A percentile compares a stretch with the other conserved stretches of the same genome.
Evolutionary conservation across 2,329 filamentous ascomycete species (phyloP).

Genomic region (Didymosphaeria variabile): DNA sequence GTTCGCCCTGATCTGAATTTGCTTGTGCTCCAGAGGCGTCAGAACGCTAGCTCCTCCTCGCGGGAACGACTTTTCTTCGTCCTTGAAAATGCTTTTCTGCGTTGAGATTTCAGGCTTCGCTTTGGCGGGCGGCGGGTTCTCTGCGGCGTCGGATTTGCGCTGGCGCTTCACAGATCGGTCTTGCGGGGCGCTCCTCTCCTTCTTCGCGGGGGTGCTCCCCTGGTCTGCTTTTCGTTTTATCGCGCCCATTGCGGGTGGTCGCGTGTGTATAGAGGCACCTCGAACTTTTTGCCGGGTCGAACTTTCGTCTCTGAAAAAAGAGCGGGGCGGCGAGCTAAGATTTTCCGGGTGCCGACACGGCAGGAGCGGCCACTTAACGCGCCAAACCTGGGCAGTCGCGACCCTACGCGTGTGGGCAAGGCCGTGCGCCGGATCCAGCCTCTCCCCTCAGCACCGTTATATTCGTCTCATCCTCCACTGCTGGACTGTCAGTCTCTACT

Average conservation of each 20-base stretch:
- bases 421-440: slow-evolving; percentile 30
- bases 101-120: slow-evolving; percentile 43
- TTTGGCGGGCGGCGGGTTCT: slow-evolving; percentile 37
- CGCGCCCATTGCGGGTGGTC: slow-evolving; percentile 51
- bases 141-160: slow-evolving; percentile 45
- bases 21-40: slow-evolving; percentile 93
- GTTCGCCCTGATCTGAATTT: slow-evolving; percentile 93
- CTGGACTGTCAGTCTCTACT: neutral
- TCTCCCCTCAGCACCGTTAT: slow-evolving; percentile 24
- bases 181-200: slow-evolving; percentile 35
- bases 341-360: slow-evolving; percentile 30
- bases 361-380: slow-evolving; percentile 30
- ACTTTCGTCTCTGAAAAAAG: slow-evolving; percentile 25
- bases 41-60: slow-evolving; percentile 90
- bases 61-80: slow-evolving; percentile 91
- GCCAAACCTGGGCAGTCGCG: slow-evolving; percentile 18
- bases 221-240: slow-evolving; percentile 57
- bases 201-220: slow-evolving; percentile 40
- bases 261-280: slow-evolving; percentile 16
- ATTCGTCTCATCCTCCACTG: slow-evolving; percentile 15
- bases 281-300: slow-evolving; percentile 16
- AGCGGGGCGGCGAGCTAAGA: slow-evolving; percentile 31
- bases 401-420: slow-evolving; percentile 16
- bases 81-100: slow-evolving; percentile 61
- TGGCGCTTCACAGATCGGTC: slow-evolving; percentile 49